Percentiles rank a stretch among this genome's conserved stretches.
These are phyloP conservation scores for Castanospermum australe DNA, from an alignment of 306 rosid genomes.

Conservation along the genomic window DNA sequence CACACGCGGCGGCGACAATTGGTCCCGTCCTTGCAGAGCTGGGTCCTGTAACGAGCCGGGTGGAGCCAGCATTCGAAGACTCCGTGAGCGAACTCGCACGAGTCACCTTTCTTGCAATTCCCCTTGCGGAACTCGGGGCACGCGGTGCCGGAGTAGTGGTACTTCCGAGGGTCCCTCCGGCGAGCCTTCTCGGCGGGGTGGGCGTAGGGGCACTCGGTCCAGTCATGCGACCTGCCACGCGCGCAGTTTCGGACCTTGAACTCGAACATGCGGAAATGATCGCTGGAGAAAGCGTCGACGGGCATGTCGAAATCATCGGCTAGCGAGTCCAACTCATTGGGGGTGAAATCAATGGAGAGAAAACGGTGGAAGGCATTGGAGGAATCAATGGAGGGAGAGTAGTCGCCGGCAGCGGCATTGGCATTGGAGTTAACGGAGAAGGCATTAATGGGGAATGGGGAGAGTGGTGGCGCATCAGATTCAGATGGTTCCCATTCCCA, in stretches of 20 bases:
- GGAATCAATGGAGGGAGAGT: slow-evolving; percentile 30
- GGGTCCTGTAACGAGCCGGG: slow-evolving; percentile 86
- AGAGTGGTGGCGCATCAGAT: slow-evolving; percentile 12
- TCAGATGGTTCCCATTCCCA: slow-evolving; percentile 55
- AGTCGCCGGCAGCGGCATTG: slow-evolving; percentile 37
- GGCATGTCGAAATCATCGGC: slow-evolving; percentile 40
- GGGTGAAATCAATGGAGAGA: slow-evolving; percentile 35
- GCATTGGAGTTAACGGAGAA: background rate
- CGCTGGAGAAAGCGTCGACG: slow-evolving; percentile 49
- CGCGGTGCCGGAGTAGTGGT: slow-evolving; percentile 63
- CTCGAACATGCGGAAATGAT: slow-evolving; percentile 84
- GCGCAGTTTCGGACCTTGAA: slow-evolving; percentile 69
- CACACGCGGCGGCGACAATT: slow-evolving; percentile 76
- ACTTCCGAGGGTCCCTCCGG: slow-evolving; percentile 77
- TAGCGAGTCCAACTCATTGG: slow-evolving; percentile 28
- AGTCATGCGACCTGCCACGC: slow-evolving; percentile 84
- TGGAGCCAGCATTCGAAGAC: slow-evolving; percentile 97
- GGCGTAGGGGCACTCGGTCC: slow-evolving; percentile 89
- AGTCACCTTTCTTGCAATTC: slow-evolving; percentile 64
- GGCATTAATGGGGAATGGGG: slow-evolving; percentile 25
- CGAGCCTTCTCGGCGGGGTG: slow-evolving; percentile 95
- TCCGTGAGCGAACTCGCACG: slow-evolving; percentile 87
- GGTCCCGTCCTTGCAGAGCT: slow-evolving; percentile 80
- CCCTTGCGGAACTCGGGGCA: slow-evolving; percentile 85
- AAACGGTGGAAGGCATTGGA: slow-evolving; percentile 40